Percentiles rank a stretch among this genome's conserved stretches.
phyloP scores from a whole-genome alignment of 2,329 filamentous ascomycete species.

The Onygenales sp. region DNA sequence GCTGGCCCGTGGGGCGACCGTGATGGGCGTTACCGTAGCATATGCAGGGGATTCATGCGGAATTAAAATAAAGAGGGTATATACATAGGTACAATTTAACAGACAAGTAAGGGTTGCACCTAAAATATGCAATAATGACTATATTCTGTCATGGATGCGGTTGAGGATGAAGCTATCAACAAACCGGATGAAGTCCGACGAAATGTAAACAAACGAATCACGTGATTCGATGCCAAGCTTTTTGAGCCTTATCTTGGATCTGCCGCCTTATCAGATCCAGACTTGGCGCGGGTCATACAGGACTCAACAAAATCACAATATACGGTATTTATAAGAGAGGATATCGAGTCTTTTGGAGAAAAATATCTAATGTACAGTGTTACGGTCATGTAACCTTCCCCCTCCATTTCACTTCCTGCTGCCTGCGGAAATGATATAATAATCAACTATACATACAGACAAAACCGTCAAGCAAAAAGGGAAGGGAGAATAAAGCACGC shows the following conservation, averaged over 20 bases:
- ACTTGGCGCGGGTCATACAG: not conserved
- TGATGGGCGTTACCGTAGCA: not conserved
- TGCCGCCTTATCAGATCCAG: not conserved
- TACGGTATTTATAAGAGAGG: not conserved
- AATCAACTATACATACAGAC: slow-evolving; percentile 12
- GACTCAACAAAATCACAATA: not conserved
- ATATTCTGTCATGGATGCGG: not conserved
- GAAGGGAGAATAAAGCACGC: slow-evolving; percentile 14
- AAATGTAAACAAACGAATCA: not conserved
- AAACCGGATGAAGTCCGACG: not conserved
- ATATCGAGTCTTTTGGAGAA: not conserved
- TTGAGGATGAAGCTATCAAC: not conserved
- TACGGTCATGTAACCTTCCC: not conserved
- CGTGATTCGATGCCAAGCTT: not conserved
- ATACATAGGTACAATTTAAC: not conserved
- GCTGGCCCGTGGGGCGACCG: too few relatives aligned
- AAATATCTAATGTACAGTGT: slow-evolving; percentile 1
- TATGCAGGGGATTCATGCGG: not conserved
- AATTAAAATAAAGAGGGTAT: not conserved
- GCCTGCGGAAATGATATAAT: not conserved
- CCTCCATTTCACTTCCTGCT: not conserved
- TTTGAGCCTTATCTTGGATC: not conserved
- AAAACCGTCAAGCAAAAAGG: slow-evolving; percentile 7
- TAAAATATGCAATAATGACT: not conserved
- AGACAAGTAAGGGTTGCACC: not conserved